Evolutionary conservation across 2,329 filamentous ascomycete species (phyloP), one percentile per base, ranked within the genome.

Genomic region (Talaromyces sp.): DNA sequence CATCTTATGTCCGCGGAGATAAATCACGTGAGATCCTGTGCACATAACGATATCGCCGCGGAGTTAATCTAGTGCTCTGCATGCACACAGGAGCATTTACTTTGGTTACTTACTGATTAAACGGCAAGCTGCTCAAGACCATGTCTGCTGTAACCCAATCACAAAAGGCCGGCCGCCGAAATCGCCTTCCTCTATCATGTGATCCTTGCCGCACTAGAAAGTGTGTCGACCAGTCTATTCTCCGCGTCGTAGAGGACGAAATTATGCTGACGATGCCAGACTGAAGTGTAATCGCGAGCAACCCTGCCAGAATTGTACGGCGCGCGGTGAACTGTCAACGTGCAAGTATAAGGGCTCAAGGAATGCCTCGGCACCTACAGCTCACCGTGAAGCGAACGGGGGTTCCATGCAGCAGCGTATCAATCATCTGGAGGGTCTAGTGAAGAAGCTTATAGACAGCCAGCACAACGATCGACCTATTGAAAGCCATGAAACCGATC

Each of bases 361-460:
- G 74, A 83, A 78, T 61, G 66, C 76, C 57, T 77, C 85, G 76
- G 80, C 83, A 67, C 91, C 92, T 55, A 32, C 14, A 17, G 43
- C 32, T 21, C 32, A 35, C 5, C 51, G 17, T 26, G 17, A 46
- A 21, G 56, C 46, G 35, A 57, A 60, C n/a, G 35, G 35, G 5
- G 92, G 96, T 82, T 92, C 97, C 75, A 97, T 97, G 93, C 93
- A 97, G 79, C 95, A 95, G 72, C 89, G 94, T 73, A 97, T 97
- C 77, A 92, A 97, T 79, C 86, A 92, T 68, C 82, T 97, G 66
- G 93, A 97, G 82, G 89, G 90, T 67, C 80, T 97, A 73, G 93
- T 97, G 62, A 78, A 97, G 66, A 95, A 91, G 32, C 77, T 97
- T 71, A 97, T 97, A 31, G 56, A 38, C 14, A 38, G 6, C 12